Percentiles rank a stretch among this genome's conserved stretches.
phyloP scores from a whole-genome alignment of 164 flowering plant genomes.

The Buxus sempervirens region DNA sequence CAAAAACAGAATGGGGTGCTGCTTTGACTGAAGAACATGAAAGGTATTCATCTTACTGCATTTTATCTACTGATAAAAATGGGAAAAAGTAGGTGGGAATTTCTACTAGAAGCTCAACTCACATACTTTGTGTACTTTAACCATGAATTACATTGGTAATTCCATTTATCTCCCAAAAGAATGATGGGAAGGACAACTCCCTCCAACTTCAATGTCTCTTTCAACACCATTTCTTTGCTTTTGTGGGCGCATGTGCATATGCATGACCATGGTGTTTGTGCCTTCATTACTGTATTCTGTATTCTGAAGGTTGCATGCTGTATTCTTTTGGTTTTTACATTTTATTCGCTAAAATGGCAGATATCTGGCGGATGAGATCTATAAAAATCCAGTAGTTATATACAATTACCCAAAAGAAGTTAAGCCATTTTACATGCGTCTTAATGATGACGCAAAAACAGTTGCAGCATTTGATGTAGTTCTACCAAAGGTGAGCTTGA shows the following conservation, averaged over 20 bases:
- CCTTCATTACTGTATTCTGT: background rate
- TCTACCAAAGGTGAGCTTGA: slow-evolving; percentile 61
- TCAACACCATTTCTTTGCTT: too few species aligned
- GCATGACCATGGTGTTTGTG: too few species aligned
- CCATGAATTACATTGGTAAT: too few species aligned
- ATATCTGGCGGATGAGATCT: slow-evolving; percentile 65
- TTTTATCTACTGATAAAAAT: background rate
- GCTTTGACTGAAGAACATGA: slow-evolving; percentile 68
- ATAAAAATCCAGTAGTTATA: slow-evolving; percentile 53
- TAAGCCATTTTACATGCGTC: slow-evolving; percentile 65
- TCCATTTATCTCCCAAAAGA: too few species aligned
- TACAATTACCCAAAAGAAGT: slow-evolving; percentile 69
- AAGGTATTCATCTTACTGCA: slow-evolving; percentile 39
- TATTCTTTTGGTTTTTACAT: too few species aligned
- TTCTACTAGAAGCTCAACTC: background rate
- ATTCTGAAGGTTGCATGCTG: too few species aligned
- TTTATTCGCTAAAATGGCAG: slow-evolving; percentile 31
- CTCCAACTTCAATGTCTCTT: too few species aligned
- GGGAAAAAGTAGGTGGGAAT: background rate
- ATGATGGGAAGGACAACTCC: too few species aligned
- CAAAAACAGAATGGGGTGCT: slow-evolving; percentile 52
- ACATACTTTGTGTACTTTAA: too few species aligned
- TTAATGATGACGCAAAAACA: slow-evolving; percentile 69
- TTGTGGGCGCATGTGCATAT: too few species aligned
- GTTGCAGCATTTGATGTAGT: slow-evolving; percentile 79